Evolutionary conservation across 306 rosid genomes (phyloP), one percentile per base, ranked within the genome.

Genomic region (Hippophae rhamnoides): DNA sequence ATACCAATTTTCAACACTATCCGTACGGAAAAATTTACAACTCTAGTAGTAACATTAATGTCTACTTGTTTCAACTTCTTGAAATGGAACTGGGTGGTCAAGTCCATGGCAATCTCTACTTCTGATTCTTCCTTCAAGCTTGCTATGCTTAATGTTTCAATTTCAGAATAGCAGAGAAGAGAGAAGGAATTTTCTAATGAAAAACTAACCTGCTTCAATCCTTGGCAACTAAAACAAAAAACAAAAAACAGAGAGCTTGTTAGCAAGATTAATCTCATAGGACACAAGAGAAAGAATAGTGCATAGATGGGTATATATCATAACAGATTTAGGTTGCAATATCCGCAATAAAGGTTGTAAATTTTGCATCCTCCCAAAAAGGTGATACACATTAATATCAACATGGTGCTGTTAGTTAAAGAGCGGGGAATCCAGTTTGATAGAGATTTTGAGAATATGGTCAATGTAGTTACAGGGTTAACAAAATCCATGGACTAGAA

Each of bases 31-130:
- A 18, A 18, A 0, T 18, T 18, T 1, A 18, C 23, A 18, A 18
- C 23, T 18, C 23, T 18, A 0, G 23, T 79, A 40, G 86, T 50
- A 46, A 83, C 49, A 50, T 62, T 76, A 59, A 85, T 23, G 57
- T 75, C 75, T 69, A 71, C 81, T 8, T 76, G 79, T 68, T 67
- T 67, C 51, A 84, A 74, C 46, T 72, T 78, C 69, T 68, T 81
- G 86, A 89, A 82, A 14, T 68, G 72, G 72, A 90, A 82, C 46
- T 75, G 78, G 58, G 86, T 62, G 67, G 82, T 85, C 80, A 81
- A 74, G 68, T 85, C 89, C 13, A 72, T 56, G 5, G 84, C 63
- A 14, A 90, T 77, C 65, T 81, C 85, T 14, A 85, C 25, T 68
- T 74, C 81, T 43, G 69, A 50, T 66, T 56, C 69, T 44, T 77